These are phyloP conservation scores for Hyaloscypha hepaticicola DNA, from an alignment of 495 filamentous ascomycete genomes.

Conservation along the genomic window DNA sequence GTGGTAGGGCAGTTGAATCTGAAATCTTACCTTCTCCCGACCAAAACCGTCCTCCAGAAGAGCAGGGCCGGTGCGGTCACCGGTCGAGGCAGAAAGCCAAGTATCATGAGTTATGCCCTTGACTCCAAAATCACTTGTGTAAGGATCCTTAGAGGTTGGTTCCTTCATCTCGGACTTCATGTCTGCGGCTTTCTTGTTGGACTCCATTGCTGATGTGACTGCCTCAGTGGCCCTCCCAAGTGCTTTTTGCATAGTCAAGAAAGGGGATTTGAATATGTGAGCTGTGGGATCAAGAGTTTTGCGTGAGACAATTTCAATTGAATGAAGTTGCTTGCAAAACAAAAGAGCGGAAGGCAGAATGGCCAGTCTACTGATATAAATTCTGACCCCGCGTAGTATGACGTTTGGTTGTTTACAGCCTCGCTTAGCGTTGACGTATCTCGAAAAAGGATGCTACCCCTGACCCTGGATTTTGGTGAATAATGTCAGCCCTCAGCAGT, in stretches of 20 bases:
- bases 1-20: background rate
- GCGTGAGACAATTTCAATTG: too few species aligned
- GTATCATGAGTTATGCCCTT: slow-evolving; percentile 73
- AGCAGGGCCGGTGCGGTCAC: slow-evolving; percentile 63
- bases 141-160: slow-evolving; percentile 25
- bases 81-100: slow-evolving; percentile 67
- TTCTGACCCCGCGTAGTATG: too few species aligned
- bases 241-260: slow-evolving; percentile 16
- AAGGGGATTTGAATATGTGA: background rate
- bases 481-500: too few species aligned
- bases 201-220: slow-evolving; percentile 16
- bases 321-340: too few species aligned
- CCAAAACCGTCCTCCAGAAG: slow-evolving; percentile 83
- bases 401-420: too few species aligned
- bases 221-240: slow-evolving; percentile 21
- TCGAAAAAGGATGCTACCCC: too few species aligned
- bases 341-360: too few species aligned
- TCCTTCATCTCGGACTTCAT: slow-evolving; percentile 32
- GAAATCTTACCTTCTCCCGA: slow-evolving; percentile 64
- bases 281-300: too few species aligned
- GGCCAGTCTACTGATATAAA: too few species aligned
- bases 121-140: slow-evolving; percentile 79
- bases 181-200: slow-evolving; percentile 35
- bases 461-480: too few species aligned
- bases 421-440: too few species aligned